phyloP scores from a whole-genome alignment of 768 basidiomycete genomes.

The Neoboletus magnificus region DNA sequence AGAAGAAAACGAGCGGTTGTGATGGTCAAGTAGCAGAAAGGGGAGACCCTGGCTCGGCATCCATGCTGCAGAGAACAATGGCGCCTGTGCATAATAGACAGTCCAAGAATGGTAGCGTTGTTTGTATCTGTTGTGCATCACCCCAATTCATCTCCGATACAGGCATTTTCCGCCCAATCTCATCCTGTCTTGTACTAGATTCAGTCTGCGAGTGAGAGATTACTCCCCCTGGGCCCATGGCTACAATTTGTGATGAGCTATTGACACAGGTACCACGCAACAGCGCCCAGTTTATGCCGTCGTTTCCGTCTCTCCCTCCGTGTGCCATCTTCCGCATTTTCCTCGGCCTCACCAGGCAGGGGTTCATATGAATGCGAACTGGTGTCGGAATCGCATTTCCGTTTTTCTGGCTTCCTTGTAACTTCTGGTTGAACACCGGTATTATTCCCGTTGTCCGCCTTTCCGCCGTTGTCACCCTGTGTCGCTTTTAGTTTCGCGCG shows the following conservation, averaged over 20 bases:
- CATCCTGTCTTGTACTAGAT: not conserved
- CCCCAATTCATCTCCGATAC: slow-evolving; percentile 1
- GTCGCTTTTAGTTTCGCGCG: slow-evolving; percentile 48
- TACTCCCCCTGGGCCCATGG: not conserved
- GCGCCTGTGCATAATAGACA: slow-evolving; percentile 6
- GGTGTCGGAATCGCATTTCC: slow-evolving; percentile 16
- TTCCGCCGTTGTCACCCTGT: slow-evolving; percentile 13
- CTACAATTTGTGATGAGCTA: not conserved
- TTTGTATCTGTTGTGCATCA: too few species aligned
- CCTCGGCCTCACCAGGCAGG: slow-evolving; percentile 9
- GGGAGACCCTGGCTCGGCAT: not conserved
- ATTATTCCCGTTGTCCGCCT: not conserved
- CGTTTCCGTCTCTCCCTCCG: slow-evolving; percentile 41
- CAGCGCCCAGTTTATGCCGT: slow-evolving; percentile 36
- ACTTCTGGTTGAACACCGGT: not conserved
- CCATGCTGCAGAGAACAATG: slow-evolving; percentile 19
- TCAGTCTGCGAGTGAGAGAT: too few species aligned
- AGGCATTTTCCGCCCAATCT: not conserved
- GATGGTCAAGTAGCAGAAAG: slow-evolving; percentile 4
- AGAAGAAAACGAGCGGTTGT: slow-evolving; percentile 10
- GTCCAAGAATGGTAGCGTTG: too few species aligned
- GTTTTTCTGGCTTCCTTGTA: slow-evolving; percentile 8
- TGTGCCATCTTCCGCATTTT: slow-evolving; percentile 4
- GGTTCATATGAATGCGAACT: slow-evolving; percentile 4
- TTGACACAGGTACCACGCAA: not conserved